Base-by-base conservation (phyloP, 805 yeast species). In the Wickerhamiella dianesei region DNA sequence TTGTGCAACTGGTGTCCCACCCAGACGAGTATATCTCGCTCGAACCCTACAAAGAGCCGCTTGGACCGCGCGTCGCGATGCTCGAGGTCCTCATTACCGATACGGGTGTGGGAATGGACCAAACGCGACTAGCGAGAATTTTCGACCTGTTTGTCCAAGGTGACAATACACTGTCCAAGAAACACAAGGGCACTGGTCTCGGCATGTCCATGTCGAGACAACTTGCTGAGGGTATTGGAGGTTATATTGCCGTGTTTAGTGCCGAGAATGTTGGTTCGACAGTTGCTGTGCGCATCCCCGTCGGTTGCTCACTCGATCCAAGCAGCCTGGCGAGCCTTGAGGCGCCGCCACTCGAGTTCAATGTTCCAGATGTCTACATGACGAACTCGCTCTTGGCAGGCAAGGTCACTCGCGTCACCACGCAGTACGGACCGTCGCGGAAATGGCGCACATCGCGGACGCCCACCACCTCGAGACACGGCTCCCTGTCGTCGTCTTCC, bases 141-240 rank as follows among this genome's bases (percentile, higher is more conserved):
- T 89, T 89, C 64, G 96, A 92, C 59, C 95, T 97, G 2, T 89
- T 89, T 67, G 87, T 87, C 16, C 98, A 89, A 65, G 98, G 97
- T 44, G 97, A 92, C 58, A 95, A 87, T 61, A 87, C 96, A 0
- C 70, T 89, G 37, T 80, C 95, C 2, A 73, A 95, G 61, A 84
- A 87, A 44, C 82, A 84, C 59, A 95, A 96, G 49, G 98, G 98
- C 53, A 89, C 97, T 0, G 98, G 98, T 3, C 70, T 89, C 37
- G 98, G 98, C 0, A 72, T 89, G 48, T 73, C 81, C 0, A 87
- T 89, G 59, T 89, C 96, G 63, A 73, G 87, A 50, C 96, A 89
- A 64, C 73, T 92, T 51, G 94, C 95, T 0, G 76, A 74, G 18
- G 78, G 88, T 77, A 86, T 89, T 94, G 76, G 80, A 44, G 96